Conservation (phyloP, 1,139 yeast species). For the Blastobotrys elegans region DNA sequence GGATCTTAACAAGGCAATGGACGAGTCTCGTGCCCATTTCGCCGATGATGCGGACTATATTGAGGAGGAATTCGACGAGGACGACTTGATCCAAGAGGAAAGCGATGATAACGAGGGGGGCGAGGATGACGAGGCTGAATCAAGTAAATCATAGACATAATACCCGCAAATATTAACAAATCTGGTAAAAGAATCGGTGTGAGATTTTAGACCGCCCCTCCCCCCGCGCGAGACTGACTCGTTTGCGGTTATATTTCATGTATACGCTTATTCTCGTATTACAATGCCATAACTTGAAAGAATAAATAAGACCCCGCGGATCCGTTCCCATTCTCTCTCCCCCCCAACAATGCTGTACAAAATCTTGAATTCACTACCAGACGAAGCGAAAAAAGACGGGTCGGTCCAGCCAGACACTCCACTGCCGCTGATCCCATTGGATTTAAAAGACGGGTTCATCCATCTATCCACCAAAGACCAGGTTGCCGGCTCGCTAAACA, state of each 20-base stretch:
- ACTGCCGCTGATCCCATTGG: slow-evolving; percentile 28
- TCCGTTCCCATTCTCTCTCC: no score
- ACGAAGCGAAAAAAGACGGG: slow-evolving; percentile 26
- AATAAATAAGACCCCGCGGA: no score
- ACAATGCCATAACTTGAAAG: no score
- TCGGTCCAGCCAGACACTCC: slow-evolving; percentile 21
- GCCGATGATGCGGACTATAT: slow-evolving; percentile 33
- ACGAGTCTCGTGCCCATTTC: slow-evolving; percentile 36
- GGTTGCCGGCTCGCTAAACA: slow-evolving; percentile 26
- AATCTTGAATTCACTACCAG: slow-evolving; percentile 26
- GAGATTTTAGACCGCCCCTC: no score
- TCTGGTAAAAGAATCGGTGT: no score
- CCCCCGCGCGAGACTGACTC: no score
- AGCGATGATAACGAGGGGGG: slow-evolving; percentile 23
- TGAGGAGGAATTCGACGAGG: slow-evolving; percentile 23
- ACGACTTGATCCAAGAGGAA: slow-evolving; percentile 23
- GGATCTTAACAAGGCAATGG: slow-evolving; percentile 72
- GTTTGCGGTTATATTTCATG: no score
- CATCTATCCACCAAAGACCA: slow-evolving; percentile 29
- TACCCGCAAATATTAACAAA: slow-evolving; percentile 1
- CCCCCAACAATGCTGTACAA: slow-evolving; percentile 28
- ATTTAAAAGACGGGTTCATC: slow-evolving; percentile 30
- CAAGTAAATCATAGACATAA: background rate
- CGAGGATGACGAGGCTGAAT: slow-evolving; percentile 30
- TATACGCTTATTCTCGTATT: no score